Percentiles rank a stretch among this genome's conserved stretches.
These are phyloP conservation scores for Tricholoma furcatifolium DNA, from an alignment of 768 basidiomycete genomes.

Conservation along the genomic window DNA sequence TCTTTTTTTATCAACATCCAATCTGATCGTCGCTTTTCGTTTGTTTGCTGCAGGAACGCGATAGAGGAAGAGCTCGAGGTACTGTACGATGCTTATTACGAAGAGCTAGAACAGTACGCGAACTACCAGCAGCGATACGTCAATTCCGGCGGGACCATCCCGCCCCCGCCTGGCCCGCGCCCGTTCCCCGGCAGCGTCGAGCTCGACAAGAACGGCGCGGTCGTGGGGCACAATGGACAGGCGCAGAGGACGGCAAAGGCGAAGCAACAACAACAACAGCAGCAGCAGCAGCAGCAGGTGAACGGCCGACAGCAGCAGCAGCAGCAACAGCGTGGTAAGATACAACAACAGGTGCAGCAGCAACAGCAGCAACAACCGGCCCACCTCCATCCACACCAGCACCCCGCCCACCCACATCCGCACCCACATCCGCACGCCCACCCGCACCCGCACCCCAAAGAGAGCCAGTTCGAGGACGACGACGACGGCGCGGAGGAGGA, in stretches of 20 bases:
- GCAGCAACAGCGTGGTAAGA: no score
- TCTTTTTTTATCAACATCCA: constrained; percentile 11
- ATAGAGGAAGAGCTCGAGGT: constrained; percentile 99
- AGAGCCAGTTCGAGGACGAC: constrained; percentile 69
- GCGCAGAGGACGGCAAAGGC: constrained; percentile 8
- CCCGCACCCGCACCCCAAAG: constrained; percentile 61
- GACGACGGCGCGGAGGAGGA: constrained; percentile 35
- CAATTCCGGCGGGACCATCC: constrained; percentile 82
- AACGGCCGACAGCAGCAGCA: no score
- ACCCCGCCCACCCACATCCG: constrained; percentile 29
- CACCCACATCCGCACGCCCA: constrained; percentile 37
- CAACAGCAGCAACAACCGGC: no score
- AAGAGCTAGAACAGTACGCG: constrained; percentile 99
- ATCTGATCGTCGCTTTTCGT: no score
- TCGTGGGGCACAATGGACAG: constrained; percentile 39
- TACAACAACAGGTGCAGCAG: no score
- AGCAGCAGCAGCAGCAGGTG: no score
- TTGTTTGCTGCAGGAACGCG: constrained; percentile 73
- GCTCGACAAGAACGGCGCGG: constrained; percentile 85
- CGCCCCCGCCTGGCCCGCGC: constrained; percentile 93
- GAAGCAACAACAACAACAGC: constrained; percentile 18
- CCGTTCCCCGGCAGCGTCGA: constrained; percentile 99
- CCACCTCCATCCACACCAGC: neutral
- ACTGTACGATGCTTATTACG: constrained; percentile 99
- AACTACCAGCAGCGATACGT: constrained; percentile 96